Percentiles rank a stretch among this genome's conserved stretches.
These are phyloP conservation scores for Choanephora cucurbitarum DNA, from an alignment of 371 early-diverging fungal species.

Conservation along the genomic window DNA sequence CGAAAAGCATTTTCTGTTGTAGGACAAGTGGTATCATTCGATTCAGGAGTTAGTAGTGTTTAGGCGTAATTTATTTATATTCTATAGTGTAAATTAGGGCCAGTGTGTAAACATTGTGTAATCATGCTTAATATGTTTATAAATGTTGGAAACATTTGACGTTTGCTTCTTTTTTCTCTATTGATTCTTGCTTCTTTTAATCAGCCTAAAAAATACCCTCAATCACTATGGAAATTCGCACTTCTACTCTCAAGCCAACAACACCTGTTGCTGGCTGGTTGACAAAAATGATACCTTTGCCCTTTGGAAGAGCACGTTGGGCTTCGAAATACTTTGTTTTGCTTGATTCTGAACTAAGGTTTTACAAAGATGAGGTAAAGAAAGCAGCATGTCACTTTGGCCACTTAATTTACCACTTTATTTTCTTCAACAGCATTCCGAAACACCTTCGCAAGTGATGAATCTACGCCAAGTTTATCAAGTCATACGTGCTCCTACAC, in stretches of 20 bases:
- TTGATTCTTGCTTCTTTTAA: background rate
- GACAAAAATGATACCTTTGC: constrained; percentile 20
- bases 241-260: background rate
- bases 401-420: background rate
- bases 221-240: background rate
- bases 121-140: background rate
- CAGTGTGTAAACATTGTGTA: too few relatives aligned
- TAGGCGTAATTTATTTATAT: too few relatives aligned
- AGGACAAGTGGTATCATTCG: too few relatives aligned
- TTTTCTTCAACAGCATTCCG: constrained; percentile 15
- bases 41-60: too few relatives aligned
- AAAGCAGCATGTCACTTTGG: background rate
- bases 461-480: constrained; percentile 16
- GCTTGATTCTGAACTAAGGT: constrained; percentile 26
- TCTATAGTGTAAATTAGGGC: too few relatives aligned
- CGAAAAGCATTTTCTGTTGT: too few relatives aligned
- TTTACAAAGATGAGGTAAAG: constrained; percentile 29
- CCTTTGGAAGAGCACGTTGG: constrained; percentile 29
- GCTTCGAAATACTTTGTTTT: constrained; percentile 28
- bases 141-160: background rate
- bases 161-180: background rate
- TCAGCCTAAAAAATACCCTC: background rate
- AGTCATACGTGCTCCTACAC: constrained; percentile 13
- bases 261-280: constrained; percentile 28
- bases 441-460: constrained; percentile 17